These are phyloP conservation scores for Dendrothele bispora DNA, from an alignment of 768 basidiomycete genomes.

Conservation along the genomic window DNA sequence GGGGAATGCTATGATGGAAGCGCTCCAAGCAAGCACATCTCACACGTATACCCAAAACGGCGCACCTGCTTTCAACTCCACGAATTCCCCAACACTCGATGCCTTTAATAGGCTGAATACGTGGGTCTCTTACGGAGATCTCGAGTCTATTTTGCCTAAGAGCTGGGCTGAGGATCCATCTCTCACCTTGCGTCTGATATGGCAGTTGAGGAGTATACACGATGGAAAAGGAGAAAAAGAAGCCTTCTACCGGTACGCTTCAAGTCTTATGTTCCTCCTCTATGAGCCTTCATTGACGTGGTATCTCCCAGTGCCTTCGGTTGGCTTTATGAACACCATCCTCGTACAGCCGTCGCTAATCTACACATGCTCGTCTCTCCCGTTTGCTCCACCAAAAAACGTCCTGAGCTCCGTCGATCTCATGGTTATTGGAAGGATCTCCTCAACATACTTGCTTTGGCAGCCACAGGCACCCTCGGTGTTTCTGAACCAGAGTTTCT, in stretches of 20 bases:
- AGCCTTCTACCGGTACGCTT: constrained; percentile 52
- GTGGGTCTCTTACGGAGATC: constrained; percentile 11
- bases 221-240: constrained; percentile 66
- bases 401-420: constrained; percentile 23
- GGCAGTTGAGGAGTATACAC: constrained; percentile 68
- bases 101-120: constrained; percentile 49
- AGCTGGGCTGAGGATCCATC: constrained; percentile 61
- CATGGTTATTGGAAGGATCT: constrained; percentile 82
- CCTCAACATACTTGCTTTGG: constrained; percentile 65
- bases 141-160: constrained; percentile 39
- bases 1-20: constrained; percentile 55
- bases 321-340: constrained; percentile 70
- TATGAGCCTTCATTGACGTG: not conserved
- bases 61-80: constrained; percentile 52
- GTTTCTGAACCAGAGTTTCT: constrained; percentile 20
- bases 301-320: constrained; percentile 45
- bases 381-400: constrained; percentile 37
- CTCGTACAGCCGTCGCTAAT: constrained; percentile 67
- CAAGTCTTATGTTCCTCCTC: not conserved
- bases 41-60: constrained; percentile 50
- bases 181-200: constrained; percentile 65
- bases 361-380: constrained; percentile 54
- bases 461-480: constrained; percentile 49
- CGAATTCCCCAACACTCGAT: constrained; percentile 51
- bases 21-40: constrained; percentile 40